These are phyloP conservation scores for Salmacisia buchloeana DNA, from an alignment of 1,284 basidiomycete genomes.

Conservation along the genomic window DNA sequence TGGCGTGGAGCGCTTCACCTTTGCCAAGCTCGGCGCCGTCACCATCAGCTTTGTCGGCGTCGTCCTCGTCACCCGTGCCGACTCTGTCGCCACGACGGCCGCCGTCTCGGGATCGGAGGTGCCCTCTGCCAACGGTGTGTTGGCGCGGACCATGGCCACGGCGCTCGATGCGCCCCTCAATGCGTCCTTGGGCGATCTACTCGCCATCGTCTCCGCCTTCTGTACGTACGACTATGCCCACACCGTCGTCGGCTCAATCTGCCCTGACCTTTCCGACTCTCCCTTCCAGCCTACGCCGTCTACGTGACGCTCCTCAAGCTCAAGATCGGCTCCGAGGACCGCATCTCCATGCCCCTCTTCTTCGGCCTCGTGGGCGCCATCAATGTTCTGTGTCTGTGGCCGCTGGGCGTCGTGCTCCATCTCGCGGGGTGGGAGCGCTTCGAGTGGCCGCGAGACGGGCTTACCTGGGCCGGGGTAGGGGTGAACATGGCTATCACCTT, in stretches of 20 bases:
- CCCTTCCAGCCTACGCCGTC: conserved; percentile 64
- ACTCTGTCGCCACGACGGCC: conserved; percentile 19
- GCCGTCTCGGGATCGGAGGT: too few species aligned
- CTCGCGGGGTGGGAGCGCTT: conserved; percentile 69
- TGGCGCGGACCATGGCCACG: too few species aligned
- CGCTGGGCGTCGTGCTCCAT: conserved; percentile 75
- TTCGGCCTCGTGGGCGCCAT: conserved; percentile 68
- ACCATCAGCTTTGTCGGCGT: conserved; percentile 76
- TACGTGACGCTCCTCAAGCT: conserved; percentile 86
- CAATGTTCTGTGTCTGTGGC: conserved; percentile 76
- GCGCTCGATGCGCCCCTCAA: conserved; percentile 18
- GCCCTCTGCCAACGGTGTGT: too few species aligned
- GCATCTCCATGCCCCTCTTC: conserved; percentile 55
- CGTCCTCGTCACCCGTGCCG: conserved; percentile 63
- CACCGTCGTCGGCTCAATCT: background rate
- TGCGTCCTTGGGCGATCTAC: conserved; percentile 38
- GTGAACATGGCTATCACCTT: conserved; percentile 68
- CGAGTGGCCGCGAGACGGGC: conserved; percentile 63
- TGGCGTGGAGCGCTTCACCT: conserved; percentile 71
- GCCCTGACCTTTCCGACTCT: background rate
- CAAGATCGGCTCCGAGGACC: conserved; percentile 53
- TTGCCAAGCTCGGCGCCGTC: conserved; percentile 74
- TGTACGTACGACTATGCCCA: conserved; percentile 58
- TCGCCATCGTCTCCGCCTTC: conserved; percentile 44
- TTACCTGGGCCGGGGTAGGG: conserved; percentile 64